Evolutionary conservation across 2,329 filamentous ascomycete species (phyloP).

Genomic region (Monosporascus sp.): DNA sequence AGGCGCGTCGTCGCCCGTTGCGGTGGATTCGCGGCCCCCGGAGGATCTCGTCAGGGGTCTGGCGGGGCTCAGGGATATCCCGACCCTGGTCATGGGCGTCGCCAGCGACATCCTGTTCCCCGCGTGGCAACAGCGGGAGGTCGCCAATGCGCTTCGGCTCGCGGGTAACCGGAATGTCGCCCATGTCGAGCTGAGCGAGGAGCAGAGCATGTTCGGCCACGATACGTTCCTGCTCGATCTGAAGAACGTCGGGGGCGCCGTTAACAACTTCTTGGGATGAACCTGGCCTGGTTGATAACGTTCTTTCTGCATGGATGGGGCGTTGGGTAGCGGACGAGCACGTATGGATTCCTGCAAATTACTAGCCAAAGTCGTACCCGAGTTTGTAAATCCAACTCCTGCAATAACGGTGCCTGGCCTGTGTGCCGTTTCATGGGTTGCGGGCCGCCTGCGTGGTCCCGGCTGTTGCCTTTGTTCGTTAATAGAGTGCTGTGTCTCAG

Average conservation of each 20-base stretch:
- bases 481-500: too few species aligned
- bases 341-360: background rate
- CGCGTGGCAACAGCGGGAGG: conserved; percentile 94
- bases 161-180: conserved; percentile 76
- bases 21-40: conserved; percentile 52
- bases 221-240: conserved; percentile 93
- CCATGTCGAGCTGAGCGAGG: conserved; percentile 88
- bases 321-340: too few species aligned
- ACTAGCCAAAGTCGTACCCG: background rate
- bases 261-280: conserved; percentile 72
- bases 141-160: conserved; percentile 74
- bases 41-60: conserved; percentile 76
- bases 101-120: conserved; percentile 96
- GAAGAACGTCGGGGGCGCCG: conserved; percentile 80
- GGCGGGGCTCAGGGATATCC: conserved; percentile 64
- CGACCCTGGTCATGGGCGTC: conserved; percentile 86
- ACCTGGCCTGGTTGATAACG: background rate
- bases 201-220: conserved; percentile 91
- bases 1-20: conserved; percentile 24
- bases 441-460: too few species aligned
- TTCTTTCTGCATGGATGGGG: background rate
- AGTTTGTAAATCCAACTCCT: too few species aligned
- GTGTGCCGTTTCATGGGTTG: too few species aligned
- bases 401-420: too few species aligned
- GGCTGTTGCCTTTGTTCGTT: too few species aligned